Evolutionary conservation across 805 yeast species (phyloP).

Genomic region (Maudiozyma barnettii): DNA sequence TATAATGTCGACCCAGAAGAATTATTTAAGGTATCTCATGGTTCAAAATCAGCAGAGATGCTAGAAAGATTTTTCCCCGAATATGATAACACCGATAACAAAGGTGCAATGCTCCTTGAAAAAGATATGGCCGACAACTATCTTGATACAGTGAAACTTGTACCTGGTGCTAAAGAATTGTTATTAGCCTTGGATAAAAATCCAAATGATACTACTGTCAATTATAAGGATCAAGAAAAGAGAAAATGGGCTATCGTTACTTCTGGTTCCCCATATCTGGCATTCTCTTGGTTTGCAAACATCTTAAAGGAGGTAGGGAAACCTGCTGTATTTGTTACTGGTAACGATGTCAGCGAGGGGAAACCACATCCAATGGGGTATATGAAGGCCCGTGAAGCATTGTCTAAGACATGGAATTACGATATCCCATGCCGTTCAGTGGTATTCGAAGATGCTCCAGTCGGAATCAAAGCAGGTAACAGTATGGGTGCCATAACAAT

Average conservation of each 20-base stretch:
- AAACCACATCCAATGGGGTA: constrained; percentile 82
- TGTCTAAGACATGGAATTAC: constrained; percentile 33
- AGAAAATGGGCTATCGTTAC: constrained; percentile 76
- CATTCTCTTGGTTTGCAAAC: constrained; percentile 57
- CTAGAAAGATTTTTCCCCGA: constrained; percentile 59
- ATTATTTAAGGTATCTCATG: constrained; percentile 61
- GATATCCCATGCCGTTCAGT: constrained; percentile 30
- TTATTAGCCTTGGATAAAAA: constrained; percentile 39
- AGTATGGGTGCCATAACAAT: constrained; percentile 67
- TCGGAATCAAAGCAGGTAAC: constrained; percentile 73
- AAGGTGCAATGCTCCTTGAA: constrained; percentile 45
- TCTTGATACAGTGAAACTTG: constrained; percentile 55
- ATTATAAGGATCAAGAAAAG: constrained; percentile 17
- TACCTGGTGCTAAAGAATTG: constrained; percentile 60
- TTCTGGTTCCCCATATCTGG: constrained; percentile 63
- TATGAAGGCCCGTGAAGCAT: constrained; percentile 43
- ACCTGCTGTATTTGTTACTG: constrained; percentile 72
- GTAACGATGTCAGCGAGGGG: constrained; percentile 60
- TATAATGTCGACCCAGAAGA: constrained; percentile 54
- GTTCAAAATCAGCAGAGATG: constrained; percentile 65
- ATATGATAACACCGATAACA: constrained; percentile 47
- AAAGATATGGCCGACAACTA: constrained; percentile 53
- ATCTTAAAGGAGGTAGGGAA: constrained; percentile 42
- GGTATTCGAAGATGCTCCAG: constrained; percentile 80
- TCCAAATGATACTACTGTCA: constrained; percentile 1